Base-by-base conservation (phyloP, 176 grass and related monocot genomes). In the Phoenix dactylifera region DNA sequence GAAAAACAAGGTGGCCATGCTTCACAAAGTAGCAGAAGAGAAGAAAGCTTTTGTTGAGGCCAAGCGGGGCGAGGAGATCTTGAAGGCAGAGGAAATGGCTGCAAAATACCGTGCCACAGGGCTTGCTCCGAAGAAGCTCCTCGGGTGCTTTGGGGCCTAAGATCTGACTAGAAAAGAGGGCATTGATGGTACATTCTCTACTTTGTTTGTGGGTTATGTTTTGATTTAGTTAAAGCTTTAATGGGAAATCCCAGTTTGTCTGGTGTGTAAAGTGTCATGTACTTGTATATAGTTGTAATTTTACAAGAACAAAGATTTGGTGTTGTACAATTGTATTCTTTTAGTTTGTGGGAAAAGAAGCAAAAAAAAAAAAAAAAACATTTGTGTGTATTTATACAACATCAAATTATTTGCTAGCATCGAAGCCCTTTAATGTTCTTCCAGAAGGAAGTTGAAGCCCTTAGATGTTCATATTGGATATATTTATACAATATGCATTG, bases 11-110 rank as follows among this genome's bases (percentile, higher is more conserved):
- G 55, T 72, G 57, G 89, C 80, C 12, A 3, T 14, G 55, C 24
- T 80, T 70, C 84, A 73, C 51, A 84, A 75, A 51, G 18, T 24
- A 48, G 83, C 88, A 0, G 80, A 88, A 79, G 77, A 88, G 71
- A 94, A 82, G 80, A 71, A 74, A 14, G 80, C 80, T 24, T 26
- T 76, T 10, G 54, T 79, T 4, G 84, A 61, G 57, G 77, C 70
- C 7, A 77, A 71, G 60, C 75, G 73, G 10, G 74, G 71, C 19
- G 55, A 85, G 74, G 80, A 93, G 52, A 14, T 82, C 35, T 14
- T 81, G 20, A 76, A 65, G 30, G 74, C 67, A 0, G 84, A 79
- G 77, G 84, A 76, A 67, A 19, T 57, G 4, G 80, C 89, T 4
- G 74, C 65, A 29, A 85, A 68, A 70, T 88, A 82, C 68, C 58